These are phyloP conservation scores for Colletotrichum sp. DNA, from an alignment of 2,329 filamentous ascomycete genomes.

Conservation along the genomic window DNA sequence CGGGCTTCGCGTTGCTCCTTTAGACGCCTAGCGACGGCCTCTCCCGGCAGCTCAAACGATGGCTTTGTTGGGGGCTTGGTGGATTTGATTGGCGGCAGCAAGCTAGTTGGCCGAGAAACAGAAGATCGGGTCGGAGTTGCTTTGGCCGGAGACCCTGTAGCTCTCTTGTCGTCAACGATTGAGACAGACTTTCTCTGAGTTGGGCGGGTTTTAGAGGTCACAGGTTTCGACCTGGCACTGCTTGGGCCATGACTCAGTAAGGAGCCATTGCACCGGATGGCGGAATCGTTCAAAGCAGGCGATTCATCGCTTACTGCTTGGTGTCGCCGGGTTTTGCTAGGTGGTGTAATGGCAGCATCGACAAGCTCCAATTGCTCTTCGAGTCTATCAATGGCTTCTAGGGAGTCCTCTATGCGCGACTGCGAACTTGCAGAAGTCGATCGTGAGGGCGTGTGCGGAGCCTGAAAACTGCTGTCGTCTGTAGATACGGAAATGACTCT, in stretches of 20 bases:
- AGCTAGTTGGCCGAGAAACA: conserved; percentile 41
- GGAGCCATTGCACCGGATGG: background rate
- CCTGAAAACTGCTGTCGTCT: background rate
- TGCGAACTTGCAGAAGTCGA: conserved; percentile 27
- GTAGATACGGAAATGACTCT: conserved; percentile 10
- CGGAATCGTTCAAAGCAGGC: background rate
- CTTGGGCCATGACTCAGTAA: conserved; percentile 33
- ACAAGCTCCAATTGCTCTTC: conserved; percentile 67
- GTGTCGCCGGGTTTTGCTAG: conserved; percentile 21
- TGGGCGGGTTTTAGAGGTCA: conserved; percentile 36
- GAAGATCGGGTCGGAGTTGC: conserved; percentile 27
- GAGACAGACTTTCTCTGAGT: conserved; percentile 48
- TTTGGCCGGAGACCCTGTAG: conserved; percentile 17
- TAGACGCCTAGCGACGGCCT: conserved; percentile 61
- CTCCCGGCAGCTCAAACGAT: conserved; percentile 67
- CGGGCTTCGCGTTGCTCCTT: conserved; percentile 66
- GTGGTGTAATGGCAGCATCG: conserved; percentile 39
- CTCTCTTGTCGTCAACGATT: conserved; percentile 24
- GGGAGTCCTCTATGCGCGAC: conserved; percentile 66
- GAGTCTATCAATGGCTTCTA: conserved; percentile 66
- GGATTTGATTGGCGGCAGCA: conserved; percentile 57
- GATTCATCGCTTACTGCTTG: background rate
- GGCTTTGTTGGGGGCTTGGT: conserved; percentile 59
- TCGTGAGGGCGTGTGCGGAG: conserved; percentile 8
- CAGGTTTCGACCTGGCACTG: conserved; percentile 47